A percentile compares a stretch with the other conserved stretches of the same genome.
These are phyloP conservation scores for Cutaneotrichosporon sp. DNA, from an alignment of 1,284 basidiomycete species.

Conservation along the genomic window DNA sequence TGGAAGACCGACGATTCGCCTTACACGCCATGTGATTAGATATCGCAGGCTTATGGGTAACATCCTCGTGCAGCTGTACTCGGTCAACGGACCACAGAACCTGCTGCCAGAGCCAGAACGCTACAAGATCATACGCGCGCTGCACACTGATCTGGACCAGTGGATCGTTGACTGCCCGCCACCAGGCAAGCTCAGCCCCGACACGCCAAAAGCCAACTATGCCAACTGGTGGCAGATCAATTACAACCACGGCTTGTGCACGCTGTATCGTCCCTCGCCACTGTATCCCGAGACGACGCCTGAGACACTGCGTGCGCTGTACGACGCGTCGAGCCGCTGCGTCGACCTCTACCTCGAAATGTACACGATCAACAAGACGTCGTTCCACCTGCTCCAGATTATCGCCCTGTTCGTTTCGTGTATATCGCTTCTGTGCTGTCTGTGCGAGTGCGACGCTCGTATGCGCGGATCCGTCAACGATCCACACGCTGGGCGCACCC, in stretches of 20 bases:
- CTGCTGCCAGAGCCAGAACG: slow-evolving; percentile 21
- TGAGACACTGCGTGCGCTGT: slow-evolving; percentile 21
- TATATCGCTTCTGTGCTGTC: slow-evolving; percentile 30
- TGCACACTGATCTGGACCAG: slow-evolving; percentile 21
- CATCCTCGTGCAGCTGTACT: slow-evolving; percentile 25
- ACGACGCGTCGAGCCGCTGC: slow-evolving; percentile 21
- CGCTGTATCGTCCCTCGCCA: slow-evolving; percentile 32
- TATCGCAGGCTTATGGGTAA: slow-evolving; percentile 26
- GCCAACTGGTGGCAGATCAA: slow-evolving; percentile 26
- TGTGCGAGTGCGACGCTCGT: slow-evolving; percentile 33
- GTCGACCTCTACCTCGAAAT: slow-evolving; percentile 31
- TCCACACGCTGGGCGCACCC: not conserved
- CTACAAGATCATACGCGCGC: slow-evolving; percentile 16
- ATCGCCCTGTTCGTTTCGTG: slow-evolving; percentile 28
- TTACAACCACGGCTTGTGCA: slow-evolving; percentile 27
- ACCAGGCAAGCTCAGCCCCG: slow-evolving; percentile 6
- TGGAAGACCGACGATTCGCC: slow-evolving; percentile 7
- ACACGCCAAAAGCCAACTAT: slow-evolving; percentile 17
- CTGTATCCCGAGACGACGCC: slow-evolving; percentile 25
- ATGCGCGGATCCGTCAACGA: slow-evolving; percentile 8
- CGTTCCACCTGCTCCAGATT: slow-evolving; percentile 32
- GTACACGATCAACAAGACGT: slow-evolving; percentile 25
- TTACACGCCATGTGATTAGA: slow-evolving; percentile 22
- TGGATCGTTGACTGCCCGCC: slow-evolving; percentile 22
- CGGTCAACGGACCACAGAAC: slow-evolving; percentile 25